A percentile compares a stretch with the other conserved stretches of the same genome.
Conservation (phyloP, 192 early-diverging fungal genomes). For the Backusella tuberculispora region DNA sequence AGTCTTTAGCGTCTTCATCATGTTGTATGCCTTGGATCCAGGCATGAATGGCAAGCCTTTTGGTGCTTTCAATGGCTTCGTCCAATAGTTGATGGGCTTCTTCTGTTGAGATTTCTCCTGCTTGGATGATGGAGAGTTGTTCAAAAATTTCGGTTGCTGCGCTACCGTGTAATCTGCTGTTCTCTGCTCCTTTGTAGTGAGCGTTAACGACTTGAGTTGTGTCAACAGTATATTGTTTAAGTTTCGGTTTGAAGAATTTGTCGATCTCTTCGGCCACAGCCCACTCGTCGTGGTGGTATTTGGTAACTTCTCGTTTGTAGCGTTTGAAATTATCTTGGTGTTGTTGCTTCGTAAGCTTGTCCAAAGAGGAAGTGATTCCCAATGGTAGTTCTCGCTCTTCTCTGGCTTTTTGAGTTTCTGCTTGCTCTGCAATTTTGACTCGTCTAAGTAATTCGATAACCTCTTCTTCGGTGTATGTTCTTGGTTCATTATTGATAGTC, state of each 20-base stretch:
- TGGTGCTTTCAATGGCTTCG: not conserved
- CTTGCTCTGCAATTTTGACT: too few species aligned
- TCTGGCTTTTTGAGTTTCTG: too few species aligned
- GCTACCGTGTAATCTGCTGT: not conserved
- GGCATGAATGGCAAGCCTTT: not conserved
- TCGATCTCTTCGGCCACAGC: not conserved
- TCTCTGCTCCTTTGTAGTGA: not conserved
- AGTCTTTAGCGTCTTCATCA: not conserved
- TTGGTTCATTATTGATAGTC: too few species aligned
- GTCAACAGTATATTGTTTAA: not conserved
- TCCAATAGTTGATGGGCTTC: not conserved
- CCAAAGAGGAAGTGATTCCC: not conserved
- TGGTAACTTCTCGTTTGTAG: not conserved
- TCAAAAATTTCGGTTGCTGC: constrained; percentile 9
- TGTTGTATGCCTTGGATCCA: not conserved
- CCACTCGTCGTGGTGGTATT: constrained; percentile 9
- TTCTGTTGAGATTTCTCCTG: not conserved
- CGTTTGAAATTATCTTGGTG: not conserved
- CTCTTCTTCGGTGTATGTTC: too few species aligned
- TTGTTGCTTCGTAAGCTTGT: not conserved
- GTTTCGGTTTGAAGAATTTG: not conserved
- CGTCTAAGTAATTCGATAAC: too few species aligned
- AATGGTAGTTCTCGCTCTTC: not conserved
- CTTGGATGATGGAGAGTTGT: not conserved
- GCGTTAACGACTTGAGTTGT: not conserved